Conservation (phyloP, 805 yeast species). For the Wickerhamiella qilinensis region DNA sequence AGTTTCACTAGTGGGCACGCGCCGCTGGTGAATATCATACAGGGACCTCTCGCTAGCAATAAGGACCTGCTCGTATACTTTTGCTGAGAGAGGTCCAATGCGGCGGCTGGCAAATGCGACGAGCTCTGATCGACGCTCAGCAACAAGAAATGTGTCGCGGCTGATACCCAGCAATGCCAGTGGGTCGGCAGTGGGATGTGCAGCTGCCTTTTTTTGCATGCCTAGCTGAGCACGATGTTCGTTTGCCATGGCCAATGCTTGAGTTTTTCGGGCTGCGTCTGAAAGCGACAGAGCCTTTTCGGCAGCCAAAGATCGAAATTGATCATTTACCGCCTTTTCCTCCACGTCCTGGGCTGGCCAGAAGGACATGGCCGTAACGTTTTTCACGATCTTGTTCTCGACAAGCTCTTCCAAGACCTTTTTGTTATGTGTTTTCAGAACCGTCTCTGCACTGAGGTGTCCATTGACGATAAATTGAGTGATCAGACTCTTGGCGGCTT, state of each 20-base stretch:
- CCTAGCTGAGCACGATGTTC: conserved; percentile 3
- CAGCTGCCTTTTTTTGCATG: neutral
- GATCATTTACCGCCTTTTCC: conserved; percentile 9
- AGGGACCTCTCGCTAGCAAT: conserved; percentile 34
- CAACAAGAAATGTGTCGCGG: conserved; percentile 49
- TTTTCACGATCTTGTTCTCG: conserved; percentile 34
- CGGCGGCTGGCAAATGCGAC: conserved; percentile 46
- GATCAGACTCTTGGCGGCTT: conserved; percentile 44
- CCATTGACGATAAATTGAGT: conserved; percentile 51
- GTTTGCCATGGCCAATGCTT: conserved; percentile 8
- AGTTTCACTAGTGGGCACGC: conserved; percentile 16
- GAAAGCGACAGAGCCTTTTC: conserved; percentile 36
- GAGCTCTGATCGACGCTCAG: conserved; percentile 48
- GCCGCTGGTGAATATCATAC: conserved; percentile 10
- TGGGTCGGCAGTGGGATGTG: neutral
- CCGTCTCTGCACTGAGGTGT: conserved; percentile 29
- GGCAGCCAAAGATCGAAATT: conserved; percentile 6
- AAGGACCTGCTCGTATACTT: conserved; percentile 45
- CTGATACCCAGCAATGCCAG: conserved; percentile 37
- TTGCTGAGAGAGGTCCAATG: conserved; percentile 52
- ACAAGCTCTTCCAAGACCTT: conserved; percentile 22
- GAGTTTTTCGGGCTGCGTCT: conserved; percentile 28
- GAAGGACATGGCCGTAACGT: conserved; percentile 27
- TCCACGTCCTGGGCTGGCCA: conserved; percentile 15
- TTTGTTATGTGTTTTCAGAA: conserved; percentile 3